Base-by-base conservation (phyloP, 2,329 filamentous ascomycete species). In the Exophiala alcalophila region DNA sequence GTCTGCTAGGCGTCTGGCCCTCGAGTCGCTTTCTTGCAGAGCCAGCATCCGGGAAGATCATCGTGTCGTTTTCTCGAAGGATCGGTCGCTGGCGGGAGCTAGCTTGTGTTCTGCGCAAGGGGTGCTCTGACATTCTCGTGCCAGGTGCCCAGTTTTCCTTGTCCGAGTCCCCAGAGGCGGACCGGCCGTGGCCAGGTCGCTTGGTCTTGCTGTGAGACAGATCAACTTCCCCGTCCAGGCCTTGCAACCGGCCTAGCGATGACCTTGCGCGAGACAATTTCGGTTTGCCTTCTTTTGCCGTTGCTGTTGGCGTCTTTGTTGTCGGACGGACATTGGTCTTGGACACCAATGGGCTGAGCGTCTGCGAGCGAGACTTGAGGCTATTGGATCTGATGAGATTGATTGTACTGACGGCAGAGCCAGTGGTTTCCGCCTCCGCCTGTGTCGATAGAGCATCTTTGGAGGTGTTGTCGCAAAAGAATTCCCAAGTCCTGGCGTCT, bases 401-500 rank as follows among this genome's bases (percentile, higher is more conserved):
- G 47, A 95, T 92, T 24, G 86, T 87, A 23, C 85, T 85, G 47
- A 84, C 78, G 40, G 86, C 87, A 28, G 85, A 90, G 15, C 86
- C 87, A 54, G 76, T 86, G 5, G 79, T 79, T 59, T 94, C 87
- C 55, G 86, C 81, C 65, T 91, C 84, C 7, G 86, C 85, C 54
- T 87, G 84, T n/a, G 78, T 78, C 15, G 83, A 89, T 41, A 95
- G 69, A 53, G 88, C 85, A 58, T 88, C 86, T 29, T 84, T 81
- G 37, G 78, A 72, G 53, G 92, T 86, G 5, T 83, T 81, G 60
- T 94, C 87, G 57, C 87, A 91, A 68, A 86, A 90, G 44, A 88
- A 88, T 59, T 94, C 87, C 91, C 91, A 96, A 5, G 84, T 86
- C 36, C 89, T 81, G 12, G 89, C 86, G 62, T 96, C 86, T 40